phyloP scores from a whole-genome alignment of 805 yeast genomes.

The Schizosaccharomyces osmophilus region DNA sequence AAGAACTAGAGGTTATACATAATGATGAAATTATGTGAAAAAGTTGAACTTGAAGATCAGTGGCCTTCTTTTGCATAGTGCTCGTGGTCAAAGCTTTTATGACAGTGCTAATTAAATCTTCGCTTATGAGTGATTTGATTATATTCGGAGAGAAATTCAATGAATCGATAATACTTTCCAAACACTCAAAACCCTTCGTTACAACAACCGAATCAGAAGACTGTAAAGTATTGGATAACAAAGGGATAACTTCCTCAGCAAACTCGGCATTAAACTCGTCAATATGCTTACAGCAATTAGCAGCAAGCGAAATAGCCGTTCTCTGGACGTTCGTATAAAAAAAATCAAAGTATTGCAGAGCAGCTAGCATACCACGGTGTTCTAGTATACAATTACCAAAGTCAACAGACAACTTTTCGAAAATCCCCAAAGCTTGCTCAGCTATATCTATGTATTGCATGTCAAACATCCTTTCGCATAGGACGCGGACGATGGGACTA shows the following conservation, averaged over 20 bases:
- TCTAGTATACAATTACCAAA: slow-evolving; percentile 17
- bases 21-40: not conserved
- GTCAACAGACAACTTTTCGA: slow-evolving; percentile 15
- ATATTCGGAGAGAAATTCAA: slow-evolving; percentile 21
- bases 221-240: slow-evolving; percentile 27
- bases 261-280: slow-evolving; percentile 20
- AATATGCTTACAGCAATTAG: slow-evolving; percentile 37
- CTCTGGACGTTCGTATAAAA: slow-evolving; percentile 75
- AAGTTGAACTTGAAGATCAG: not conserved
- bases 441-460: slow-evolving; percentile 73
- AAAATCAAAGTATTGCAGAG: slow-evolving; percentile 58
- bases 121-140: slow-evolving; percentile 22
- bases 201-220: slow-evolving; percentile 33
- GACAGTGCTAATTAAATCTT: slow-evolving; percentile 14
- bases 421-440: slow-evolving; percentile 54
- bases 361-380: slow-evolving; percentile 37
- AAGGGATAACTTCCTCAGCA: slow-evolving; percentile 33
- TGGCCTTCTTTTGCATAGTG: slow-evolving; percentile 5
- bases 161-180: slow-evolving; percentile 31
- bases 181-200: slow-evolving; percentile 41
- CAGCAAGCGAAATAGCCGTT: slow-evolving; percentile 47
- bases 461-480: slow-evolving; percentile 43
- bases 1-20: not conserved
- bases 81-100: slow-evolving; percentile 5
- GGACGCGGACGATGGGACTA: slow-evolving; percentile 38